Conservation (phyloP, 2,329 filamentous ascomycete species). For the Fusarium haematococcum region DNA sequence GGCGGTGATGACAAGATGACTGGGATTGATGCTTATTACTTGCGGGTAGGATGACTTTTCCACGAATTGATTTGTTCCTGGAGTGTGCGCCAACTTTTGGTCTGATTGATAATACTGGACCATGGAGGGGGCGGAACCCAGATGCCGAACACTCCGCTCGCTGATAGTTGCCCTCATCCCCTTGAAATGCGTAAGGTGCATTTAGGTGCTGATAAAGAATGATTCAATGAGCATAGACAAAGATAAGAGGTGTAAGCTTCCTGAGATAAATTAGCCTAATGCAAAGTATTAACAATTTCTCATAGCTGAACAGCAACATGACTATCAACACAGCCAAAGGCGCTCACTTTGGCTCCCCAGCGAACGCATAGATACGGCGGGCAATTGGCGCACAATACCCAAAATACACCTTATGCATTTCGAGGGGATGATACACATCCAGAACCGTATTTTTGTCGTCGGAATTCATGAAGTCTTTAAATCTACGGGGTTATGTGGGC, state of each 20-base stretch:
- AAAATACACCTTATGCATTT: too few species aligned
- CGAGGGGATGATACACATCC: neutral
- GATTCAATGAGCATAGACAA: too few species aligned
- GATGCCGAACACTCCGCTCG: neutral
- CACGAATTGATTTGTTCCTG: neutral
- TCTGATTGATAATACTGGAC: neutral
- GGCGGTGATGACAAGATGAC: neutral
- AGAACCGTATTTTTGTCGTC: neutral
- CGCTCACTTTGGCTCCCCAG: too few species aligned
- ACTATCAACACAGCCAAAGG: too few species aligned
- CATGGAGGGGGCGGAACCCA: neutral
- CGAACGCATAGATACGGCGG: too few species aligned
- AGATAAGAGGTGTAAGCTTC: too few species aligned
- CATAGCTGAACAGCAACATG: too few species aligned
- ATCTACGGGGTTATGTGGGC: neutral
- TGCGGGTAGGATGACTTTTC: neutral
- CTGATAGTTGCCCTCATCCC: neutral
- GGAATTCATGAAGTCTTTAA: neutral
- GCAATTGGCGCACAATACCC: too few species aligned
- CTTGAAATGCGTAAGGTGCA: too few species aligned
- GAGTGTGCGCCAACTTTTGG: neutral
- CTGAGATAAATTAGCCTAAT: too few species aligned
- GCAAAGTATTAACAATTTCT: too few species aligned
- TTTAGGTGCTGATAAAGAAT: too few species aligned
- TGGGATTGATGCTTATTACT: neutral